Conservation (phyloP, 306 rosid species). For the Prunus armeniaca region DNA sequence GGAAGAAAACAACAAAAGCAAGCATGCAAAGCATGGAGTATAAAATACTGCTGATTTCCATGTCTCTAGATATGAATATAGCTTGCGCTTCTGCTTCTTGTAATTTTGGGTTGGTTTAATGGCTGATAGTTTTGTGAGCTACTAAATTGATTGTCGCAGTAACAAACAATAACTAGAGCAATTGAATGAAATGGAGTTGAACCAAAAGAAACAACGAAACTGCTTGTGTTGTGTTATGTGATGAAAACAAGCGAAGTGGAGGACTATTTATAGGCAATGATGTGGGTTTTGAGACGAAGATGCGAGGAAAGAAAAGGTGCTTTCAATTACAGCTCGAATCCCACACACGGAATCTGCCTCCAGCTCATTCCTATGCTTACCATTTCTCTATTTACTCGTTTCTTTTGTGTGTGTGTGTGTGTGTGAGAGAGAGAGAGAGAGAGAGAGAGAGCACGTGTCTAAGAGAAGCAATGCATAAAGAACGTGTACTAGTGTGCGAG, state of each 20-base stretch:
- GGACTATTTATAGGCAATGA: constrained; percentile 12
- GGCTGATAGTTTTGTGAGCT: too few relatives aligned
- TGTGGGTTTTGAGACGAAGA: constrained; percentile 26
- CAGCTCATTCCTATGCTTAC: constrained; percentile 42
- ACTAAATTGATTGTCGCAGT: too few relatives aligned
- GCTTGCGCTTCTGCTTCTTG: background rate
- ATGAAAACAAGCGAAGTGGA: constrained; percentile 4
- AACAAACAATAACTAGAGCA: background rate
- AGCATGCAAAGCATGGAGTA: constrained; percentile 12
- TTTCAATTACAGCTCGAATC: constrained; percentile 59
- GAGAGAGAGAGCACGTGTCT: constrained; percentile 6
- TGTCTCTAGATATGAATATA: background rate
- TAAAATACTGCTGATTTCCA: constrained; percentile 30
- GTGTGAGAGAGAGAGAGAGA: background rate
- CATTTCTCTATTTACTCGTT: background rate
- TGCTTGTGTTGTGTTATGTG: background rate
- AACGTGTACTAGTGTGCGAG: background rate
- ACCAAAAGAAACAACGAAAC: background rate
- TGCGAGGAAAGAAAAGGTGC: constrained; percentile 2
- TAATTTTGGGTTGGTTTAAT: background rate
- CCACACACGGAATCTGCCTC: constrained; percentile 66
- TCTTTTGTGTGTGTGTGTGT: too few relatives aligned
- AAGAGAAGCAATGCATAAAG: background rate
- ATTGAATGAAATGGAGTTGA: background rate
- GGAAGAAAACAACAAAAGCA: constrained; percentile 21